These are phyloP conservation scores for Talaromyces sp. DNA, from an alignment of 2,329 filamentous ascomycete species.

Conservation along the genomic window DNA sequence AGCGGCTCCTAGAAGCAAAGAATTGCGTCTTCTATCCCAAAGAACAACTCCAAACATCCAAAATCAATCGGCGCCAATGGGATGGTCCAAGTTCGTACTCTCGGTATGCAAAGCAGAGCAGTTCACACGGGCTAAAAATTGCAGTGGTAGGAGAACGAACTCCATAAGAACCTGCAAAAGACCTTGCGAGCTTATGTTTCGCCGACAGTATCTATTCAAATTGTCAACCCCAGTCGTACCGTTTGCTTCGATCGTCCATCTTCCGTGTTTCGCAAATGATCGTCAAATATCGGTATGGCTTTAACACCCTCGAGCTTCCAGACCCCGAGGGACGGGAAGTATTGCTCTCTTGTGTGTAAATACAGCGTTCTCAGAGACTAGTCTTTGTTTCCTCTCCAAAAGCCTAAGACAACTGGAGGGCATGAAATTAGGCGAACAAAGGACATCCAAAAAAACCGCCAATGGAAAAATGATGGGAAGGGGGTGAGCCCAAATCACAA, in stretches of 20 bases:
- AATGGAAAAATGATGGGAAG: slow-evolving; percentile 30
- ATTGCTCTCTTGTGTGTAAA: slow-evolving; percentile 66
- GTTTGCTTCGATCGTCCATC: slow-evolving; percentile 11
- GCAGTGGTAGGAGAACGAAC: slow-evolving; percentile 5
- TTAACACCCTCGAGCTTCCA: slow-evolving; percentile 18
- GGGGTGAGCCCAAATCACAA: slow-evolving; percentile 19
- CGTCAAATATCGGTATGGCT: neutral
- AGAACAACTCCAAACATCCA: neutral
- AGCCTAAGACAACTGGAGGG: slow-evolving; percentile 50
- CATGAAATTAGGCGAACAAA: slow-evolving; percentile 74
- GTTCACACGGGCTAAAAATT: slow-evolving; percentile 3
- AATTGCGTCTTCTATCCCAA: neutral
- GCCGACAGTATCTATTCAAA: neutral
- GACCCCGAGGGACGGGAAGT: slow-evolving; percentile 15
- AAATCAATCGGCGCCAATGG: neutral
- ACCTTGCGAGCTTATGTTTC: neutral
- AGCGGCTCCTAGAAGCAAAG: slow-evolving; percentile 6
- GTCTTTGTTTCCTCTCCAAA: slow-evolving; percentile 87
- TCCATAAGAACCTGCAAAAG: neutral
- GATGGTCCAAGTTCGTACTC: neutral
- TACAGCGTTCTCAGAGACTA: slow-evolving; percentile 82
- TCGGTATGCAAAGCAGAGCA: neutral
- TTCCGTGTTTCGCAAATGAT: slow-evolving; percentile 2
- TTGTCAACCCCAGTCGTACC: neutral
- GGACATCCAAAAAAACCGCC: slow-evolving; percentile 92